Base-by-base conservation (phyloP, 805 yeast genomes). In the Pichia heedii region DNA sequence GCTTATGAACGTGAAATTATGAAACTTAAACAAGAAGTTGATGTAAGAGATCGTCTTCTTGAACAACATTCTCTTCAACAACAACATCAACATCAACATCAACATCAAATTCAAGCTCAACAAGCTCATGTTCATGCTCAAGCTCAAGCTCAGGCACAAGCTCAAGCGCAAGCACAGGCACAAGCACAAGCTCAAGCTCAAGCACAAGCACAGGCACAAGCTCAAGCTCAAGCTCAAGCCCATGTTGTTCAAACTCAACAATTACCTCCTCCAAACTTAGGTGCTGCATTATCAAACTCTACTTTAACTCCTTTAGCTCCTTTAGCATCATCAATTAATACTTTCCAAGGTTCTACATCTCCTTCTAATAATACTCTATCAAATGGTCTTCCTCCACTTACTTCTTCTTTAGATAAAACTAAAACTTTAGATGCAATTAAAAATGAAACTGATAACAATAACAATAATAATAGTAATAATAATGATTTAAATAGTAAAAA, bases 1-100 rank as follows among this genome's bases (percentile, higher is more conserved):
- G 88, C 89, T 38, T 93, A 90, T 65, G 97, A 90, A 63, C 95
- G 85, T 56, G 97, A 90, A 66, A 84, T 93, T 44, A 69, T 77
- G 59, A 73, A 93, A 53, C 73, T 90, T 63, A 88, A 90, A 63
- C 78, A 80, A 50, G 96, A 88, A 61, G 71, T 90, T 52, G 96
- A 87, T 55, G 77, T 73, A 57, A 72, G 89, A 54, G 94, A 85
- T 59, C 74, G 90, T 61, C 70, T 72, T 54, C 47, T 63, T 68
- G 60, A 63, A 60, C 64, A 56, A 54, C 74, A 61, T 52, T 63
- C 65, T 36, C 59, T 56, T 48, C 69, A 58, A 45, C 67, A 54
- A 44, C 66, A 57, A 47, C 76, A 67, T 9, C 34, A 32, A 32
- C 21, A 44, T 5, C 33, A 29, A 29, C 74, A 65, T 43, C 73